phyloP scores from a whole-genome alignment of 768 basidiomycete species.

The Trametes sanguinea region DNA sequence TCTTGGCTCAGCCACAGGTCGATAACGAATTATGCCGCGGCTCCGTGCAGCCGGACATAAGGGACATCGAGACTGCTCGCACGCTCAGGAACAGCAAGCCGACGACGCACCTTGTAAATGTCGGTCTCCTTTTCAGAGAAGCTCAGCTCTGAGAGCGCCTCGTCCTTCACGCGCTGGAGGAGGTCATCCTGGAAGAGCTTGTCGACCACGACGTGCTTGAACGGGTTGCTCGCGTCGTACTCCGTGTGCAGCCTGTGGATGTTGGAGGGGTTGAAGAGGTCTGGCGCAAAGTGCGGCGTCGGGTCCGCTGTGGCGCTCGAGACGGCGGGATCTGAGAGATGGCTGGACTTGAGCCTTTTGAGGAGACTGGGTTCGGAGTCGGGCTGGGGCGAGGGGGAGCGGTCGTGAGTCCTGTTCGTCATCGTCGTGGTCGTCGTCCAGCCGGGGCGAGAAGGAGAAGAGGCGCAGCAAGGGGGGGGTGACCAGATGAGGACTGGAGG shows the following conservation, averaged over 20 bases:
- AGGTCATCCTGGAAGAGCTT: slow-evolving; percentile 85
- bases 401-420: slow-evolving; percentile 47
- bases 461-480: slow-evolving; percentile 1
- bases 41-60: not conserved
- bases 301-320: slow-evolving; percentile 28
- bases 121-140: slow-evolving; percentile 97
- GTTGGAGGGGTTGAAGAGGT: slow-evolving; percentile 58
- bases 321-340: slow-evolving; percentile 28
- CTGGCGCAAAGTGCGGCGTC: slow-evolving; percentile 47
- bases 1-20: not conserved
- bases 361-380: slow-evolving; percentile 37
- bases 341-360: slow-evolving; percentile 43
- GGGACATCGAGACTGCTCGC: not conserved
- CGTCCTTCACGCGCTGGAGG: slow-evolving; percentile 78
- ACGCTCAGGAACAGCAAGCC: slow-evolving; percentile 1
- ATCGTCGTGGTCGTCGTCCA: slow-evolving; percentile 30
- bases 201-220: slow-evolving; percentile 80
- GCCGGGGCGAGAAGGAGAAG: slow-evolving; percentile 3
- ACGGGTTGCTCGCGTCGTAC: slow-evolving; percentile 68
- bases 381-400: slow-evolving; percentile 44
- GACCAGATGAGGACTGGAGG: not conserved
- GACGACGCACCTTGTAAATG: slow-evolving; percentile 81
- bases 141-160: slow-evolving; percentile 74
- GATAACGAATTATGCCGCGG: not conserved
- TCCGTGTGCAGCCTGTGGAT: slow-evolving; percentile 54